Percentiles rank a stretch among this genome's conserved stretches.
These are phyloP conservation scores for Aspergillus nidulans DNA, from an alignment of 495 filamentous ascomycete genomes.

Conservation along the genomic window DNA sequence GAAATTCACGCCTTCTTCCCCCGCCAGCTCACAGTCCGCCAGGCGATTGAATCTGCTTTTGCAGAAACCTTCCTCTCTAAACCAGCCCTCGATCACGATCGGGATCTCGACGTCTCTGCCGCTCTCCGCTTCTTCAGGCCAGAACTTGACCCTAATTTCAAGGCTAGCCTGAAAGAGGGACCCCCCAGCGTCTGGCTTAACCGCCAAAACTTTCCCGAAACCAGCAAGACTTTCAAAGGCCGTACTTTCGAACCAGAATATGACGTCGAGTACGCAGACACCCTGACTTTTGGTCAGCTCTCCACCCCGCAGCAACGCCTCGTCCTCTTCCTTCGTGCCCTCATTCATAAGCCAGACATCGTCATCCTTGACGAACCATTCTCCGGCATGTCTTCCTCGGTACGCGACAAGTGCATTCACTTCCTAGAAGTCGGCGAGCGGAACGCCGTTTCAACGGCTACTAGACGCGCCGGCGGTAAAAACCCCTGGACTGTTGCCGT, in stretches of 20 bases:
- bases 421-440: slow-evolving; percentile 65
- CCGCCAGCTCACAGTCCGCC: slow-evolving; percentile 65
- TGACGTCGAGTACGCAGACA: slow-evolving; percentile 62
- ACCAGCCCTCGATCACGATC: slow-evolving; percentile 55
- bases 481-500: slow-evolving; percentile 9
- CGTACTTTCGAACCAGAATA: slow-evolving; percentile 19
- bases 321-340: slow-evolving; percentile 76
- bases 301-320: slow-evolving; percentile 77
- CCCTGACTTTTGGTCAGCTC: slow-evolving; percentile 66
- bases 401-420: slow-evolving; percentile 77
- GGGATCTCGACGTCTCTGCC: slow-evolving; percentile 55
- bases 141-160: slow-evolving; percentile 59
- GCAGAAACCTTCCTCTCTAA: slow-evolving; percentile 76
- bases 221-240: not conserved
- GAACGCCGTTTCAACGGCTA: slow-evolving; percentile 1
- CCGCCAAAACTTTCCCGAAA: slow-evolving; percentile 6
- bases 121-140: slow-evolving; percentile 67
- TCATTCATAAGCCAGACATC: slow-evolving; percentile 79
- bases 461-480: slow-evolving; percentile 1
- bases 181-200: slow-evolving; percentile 7
- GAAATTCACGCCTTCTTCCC: slow-evolving; percentile 95
- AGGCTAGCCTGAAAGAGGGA: slow-evolving; percentile 1
- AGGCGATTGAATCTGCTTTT: slow-evolving; percentile 78
- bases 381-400: slow-evolving; percentile 75
- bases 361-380: slow-evolving; percentile 92